Conservation (phyloP, 257 asterid species). For the Solanum habrochaites region DNA sequence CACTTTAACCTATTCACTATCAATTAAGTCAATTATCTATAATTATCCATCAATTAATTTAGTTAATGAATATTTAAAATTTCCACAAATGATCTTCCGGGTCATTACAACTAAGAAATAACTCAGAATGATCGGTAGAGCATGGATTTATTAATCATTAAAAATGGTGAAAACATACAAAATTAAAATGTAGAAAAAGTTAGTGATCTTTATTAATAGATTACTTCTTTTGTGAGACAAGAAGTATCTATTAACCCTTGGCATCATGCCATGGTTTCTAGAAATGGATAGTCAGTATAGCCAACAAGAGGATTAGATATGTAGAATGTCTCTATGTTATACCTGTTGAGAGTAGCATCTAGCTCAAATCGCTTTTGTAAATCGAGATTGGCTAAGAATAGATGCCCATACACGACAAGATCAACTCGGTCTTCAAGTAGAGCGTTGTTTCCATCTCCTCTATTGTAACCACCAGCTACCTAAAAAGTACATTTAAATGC, state of each 20-base stretch:
- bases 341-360: neutral
- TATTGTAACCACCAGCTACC: neutral
- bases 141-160: neutral
- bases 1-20: too few relatives aligned
- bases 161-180: neutral
- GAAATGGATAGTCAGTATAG: neutral
- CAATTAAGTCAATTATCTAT: too few relatives aligned
- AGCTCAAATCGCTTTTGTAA: neutral
- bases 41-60: too few relatives aligned
- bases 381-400: neutral
- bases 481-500: neutral
- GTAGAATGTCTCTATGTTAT: neutral
- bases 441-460: neutral
- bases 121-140: neutral
- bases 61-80: too few relatives aligned
- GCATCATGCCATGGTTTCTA: conserved; percentile 4
- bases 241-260: neutral
- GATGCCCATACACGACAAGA: neutral
- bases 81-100: too few relatives aligned
- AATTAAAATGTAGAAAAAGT: neutral
- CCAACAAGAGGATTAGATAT: neutral
- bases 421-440: too few relatives aligned
- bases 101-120: neutral
- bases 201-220: neutral
- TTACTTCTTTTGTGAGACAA: neutral